Evolutionary conservation across 169 alveolate species (phyloP).

Genomic region (Plasmodium adleri): DNA sequence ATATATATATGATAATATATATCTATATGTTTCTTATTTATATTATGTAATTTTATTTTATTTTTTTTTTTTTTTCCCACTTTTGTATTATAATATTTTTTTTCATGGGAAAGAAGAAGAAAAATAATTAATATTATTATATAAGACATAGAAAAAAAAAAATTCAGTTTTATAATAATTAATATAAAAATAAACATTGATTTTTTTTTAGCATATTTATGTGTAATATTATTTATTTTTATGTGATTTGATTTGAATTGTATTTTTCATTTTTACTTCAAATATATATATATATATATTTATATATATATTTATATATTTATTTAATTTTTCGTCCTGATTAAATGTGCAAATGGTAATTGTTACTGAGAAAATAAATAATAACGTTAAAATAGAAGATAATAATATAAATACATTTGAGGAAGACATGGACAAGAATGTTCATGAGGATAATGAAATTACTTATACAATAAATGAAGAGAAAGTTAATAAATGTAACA

Average conservation of each 20-base stretch:
- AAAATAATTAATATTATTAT: no score
- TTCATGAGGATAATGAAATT: constrained; percentile 16
- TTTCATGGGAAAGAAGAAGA: no score
- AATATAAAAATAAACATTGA: no score
- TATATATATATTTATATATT: neutral
- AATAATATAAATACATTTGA: constrained; percentile 5
- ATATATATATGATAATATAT: no score
- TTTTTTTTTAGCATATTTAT: no score
- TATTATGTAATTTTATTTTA: no score
- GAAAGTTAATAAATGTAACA: neutral
- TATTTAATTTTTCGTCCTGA: neutral
- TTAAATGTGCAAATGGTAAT: neutral
- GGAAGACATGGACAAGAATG: constrained; percentile 8
- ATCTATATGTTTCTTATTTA: no score
- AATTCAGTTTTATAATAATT: no score
- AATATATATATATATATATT: constrained; percentile 2
- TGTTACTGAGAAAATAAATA: constrained; percentile 23
- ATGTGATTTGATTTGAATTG: neutral
- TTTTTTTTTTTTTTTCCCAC: no score
- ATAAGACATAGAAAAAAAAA: no score
- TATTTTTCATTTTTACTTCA: neutral
- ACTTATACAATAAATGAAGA: constrained; percentile 25
- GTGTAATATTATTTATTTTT: neutral
- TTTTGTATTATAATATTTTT: no score
- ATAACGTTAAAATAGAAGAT: constrained; percentile 24